These are phyloP conservation scores for Mycoemilia scoparia DNA, from an alignment of 192 early-diverging fungal genomes.

Conservation along the genomic window DNA sequence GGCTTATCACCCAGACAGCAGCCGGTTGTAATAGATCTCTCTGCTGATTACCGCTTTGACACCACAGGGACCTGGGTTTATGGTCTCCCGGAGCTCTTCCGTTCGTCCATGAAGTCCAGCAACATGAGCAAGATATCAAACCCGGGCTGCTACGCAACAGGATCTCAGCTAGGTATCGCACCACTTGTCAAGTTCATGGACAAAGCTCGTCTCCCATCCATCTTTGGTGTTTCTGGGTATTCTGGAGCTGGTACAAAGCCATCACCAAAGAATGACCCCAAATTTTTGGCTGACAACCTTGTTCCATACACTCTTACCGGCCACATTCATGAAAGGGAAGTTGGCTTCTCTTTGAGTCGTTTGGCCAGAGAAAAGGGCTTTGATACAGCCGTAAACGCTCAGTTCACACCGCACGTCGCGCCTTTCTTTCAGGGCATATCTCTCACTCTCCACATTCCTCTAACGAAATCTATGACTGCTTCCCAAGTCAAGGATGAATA, in stretches of 20 bases:
- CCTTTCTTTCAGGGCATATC: constrained; percentile 87
- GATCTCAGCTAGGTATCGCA: constrained; percentile 73
- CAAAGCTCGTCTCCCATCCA: constrained; percentile 36
- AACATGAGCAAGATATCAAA: constrained; percentile 66
- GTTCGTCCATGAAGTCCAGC: constrained; percentile 28
- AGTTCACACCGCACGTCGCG: constrained; percentile 83
- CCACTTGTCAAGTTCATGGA: constrained; percentile 59
- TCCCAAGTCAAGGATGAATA: constrained; percentile 55
- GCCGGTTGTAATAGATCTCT: constrained; percentile 68
- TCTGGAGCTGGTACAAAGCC: constrained; percentile 97
- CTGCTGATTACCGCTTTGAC: constrained; percentile 85
- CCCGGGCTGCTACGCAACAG: constrained; percentile 98
- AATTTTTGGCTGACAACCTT: constrained; percentile 70
- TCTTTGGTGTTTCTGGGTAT: constrained; percentile 95
- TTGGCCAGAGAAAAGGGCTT: constrained; percentile 1
- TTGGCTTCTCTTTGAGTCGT: constrained; percentile 49
- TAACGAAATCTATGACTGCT: constrained; percentile 51
- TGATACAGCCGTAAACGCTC: constrained; percentile 23
- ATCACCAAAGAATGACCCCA: constrained; percentile 86
- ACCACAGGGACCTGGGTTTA: constrained; percentile 61
- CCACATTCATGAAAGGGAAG: constrained; percentile 95
- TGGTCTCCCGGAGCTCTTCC: constrained; percentile 71
- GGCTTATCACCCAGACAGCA: constrained; percentile 27
- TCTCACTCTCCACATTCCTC: constrained; percentile 75
- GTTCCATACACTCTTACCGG: constrained; percentile 81